Evolutionary conservation across 75 land plant species (phyloP).

Genomic region (Sequoiadendron giganteum): DNA sequence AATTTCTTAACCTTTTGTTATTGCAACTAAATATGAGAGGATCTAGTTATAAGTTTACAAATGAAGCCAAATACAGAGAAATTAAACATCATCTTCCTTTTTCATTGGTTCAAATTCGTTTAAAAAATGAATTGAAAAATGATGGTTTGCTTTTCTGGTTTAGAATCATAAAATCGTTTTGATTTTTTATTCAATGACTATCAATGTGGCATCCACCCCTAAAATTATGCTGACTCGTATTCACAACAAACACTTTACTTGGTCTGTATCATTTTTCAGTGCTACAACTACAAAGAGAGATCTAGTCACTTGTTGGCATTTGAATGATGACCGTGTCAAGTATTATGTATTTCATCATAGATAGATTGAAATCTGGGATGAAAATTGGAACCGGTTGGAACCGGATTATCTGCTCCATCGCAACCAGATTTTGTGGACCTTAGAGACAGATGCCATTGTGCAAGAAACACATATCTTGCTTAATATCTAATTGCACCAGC

Average conservation of each 20-base stretch:
- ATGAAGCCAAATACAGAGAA: background rate
- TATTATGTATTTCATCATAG: too few species aligned
- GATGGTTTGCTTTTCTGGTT: background rate
- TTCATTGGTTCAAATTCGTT: background rate
- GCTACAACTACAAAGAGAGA: too few species aligned
- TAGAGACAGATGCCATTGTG: too few species aligned
- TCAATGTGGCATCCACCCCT: background rate
- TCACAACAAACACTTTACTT: too few species aligned
- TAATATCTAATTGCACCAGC: too few species aligned
- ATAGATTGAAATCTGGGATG: background rate
- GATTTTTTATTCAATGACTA: background rate
- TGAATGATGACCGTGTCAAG: too few species aligned
- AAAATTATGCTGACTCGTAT: background rate
- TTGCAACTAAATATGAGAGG: background rate
- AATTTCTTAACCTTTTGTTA: background rate
- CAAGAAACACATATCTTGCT: too few species aligned
- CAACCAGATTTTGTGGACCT: too few species aligned
- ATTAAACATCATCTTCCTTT: background rate
- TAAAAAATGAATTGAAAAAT: background rate
- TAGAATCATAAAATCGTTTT: background rate
- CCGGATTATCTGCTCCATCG: background rate
- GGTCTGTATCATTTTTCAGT: too few species aligned
- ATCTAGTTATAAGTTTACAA: background rate
- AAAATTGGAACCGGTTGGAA: background rate
- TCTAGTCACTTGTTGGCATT: too few species aligned